phyloP scores from a whole-genome alignment of 257 asterid genomes.

The Gardenia jasminoides region DNA sequence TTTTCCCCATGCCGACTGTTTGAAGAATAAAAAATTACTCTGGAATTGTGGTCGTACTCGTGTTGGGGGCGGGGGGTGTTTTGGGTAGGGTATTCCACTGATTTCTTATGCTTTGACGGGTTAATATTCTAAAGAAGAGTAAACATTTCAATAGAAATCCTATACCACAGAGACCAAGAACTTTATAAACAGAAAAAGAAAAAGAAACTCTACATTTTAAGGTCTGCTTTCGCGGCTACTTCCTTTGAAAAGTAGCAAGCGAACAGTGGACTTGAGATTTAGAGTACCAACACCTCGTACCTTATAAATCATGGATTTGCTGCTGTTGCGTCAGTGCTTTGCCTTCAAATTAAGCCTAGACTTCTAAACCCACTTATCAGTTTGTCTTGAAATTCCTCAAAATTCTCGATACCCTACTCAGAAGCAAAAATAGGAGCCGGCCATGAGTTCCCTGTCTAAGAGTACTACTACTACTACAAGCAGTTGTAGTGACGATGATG shows the following conservation, averaged over 20 bases:
- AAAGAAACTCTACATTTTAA: background rate
- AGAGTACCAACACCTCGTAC: background rate
- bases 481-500: constrained; percentile 24
- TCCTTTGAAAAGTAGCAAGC: constrained; percentile 8
- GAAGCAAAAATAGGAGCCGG: background rate
- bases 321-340: background rate
- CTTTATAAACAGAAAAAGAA: background rate
- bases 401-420: background rate
- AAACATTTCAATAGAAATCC: too few relatives aligned
- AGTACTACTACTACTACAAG: constrained; percentile 9
- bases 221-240: constrained; percentile 17
- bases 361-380: background rate
- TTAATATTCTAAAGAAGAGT: too few relatives aligned
- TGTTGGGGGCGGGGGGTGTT: too few relatives aligned
- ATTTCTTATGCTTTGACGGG: too few relatives aligned
- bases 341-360: background rate
- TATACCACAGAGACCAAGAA: background rate
- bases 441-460: constrained; percentile 24
- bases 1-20: too few relatives aligned
- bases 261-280: background rate
- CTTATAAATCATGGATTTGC: constrained; percentile 3
- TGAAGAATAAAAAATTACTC: too few relatives aligned
- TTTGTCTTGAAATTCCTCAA: background rate
- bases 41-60: too few relatives aligned
- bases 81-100: too few relatives aligned